Conservation (phyloP, 1,139 yeast genomes). For the Sugiyamaella japonica region DNA sequence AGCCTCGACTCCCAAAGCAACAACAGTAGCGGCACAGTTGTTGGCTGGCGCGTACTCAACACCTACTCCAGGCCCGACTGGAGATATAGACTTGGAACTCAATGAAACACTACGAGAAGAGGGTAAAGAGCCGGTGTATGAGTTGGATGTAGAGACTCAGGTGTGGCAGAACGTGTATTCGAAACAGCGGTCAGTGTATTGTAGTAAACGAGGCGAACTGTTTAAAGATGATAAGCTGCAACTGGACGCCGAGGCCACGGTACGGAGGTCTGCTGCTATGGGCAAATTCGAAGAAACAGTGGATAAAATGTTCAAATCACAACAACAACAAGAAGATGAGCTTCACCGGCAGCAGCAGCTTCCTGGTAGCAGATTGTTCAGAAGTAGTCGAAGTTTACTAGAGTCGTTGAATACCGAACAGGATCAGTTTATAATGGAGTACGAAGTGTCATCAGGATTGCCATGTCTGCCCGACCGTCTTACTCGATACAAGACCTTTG, state of each 20-base stretch:
- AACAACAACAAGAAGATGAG: constrained; percentile 21
- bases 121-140: constrained; percentile 54
- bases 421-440: constrained; percentile 75
- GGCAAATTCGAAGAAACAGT: constrained; percentile 36
- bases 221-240: constrained; percentile 62
- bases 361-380: constrained; percentile 18
- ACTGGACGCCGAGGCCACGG: constrained; percentile 64
- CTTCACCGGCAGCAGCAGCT: constrained; percentile 12
- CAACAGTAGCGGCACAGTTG: no score
- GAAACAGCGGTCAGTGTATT: constrained; percentile 72
- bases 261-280: constrained; percentile 37
- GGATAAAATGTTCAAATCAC: constrained; percentile 23
- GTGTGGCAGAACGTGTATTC: constrained; percentile 84
- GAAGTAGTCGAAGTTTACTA: constrained; percentile 30
- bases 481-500: constrained; percentile 18
- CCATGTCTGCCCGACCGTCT: constrained; percentile 58
- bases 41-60: constrained; percentile 21
- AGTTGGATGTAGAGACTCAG: constrained; percentile 62
- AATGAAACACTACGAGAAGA: constrained; percentile 28
- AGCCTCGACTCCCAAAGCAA: constrained; percentile 20
- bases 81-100: constrained; percentile 25
- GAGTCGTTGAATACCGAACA: constrained; percentile 55
- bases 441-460: constrained; percentile 77
- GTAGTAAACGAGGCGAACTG: constrained; percentile 65
- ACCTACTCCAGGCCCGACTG: constrained; percentile 23